A percentile compares a stretch with the other conserved stretches of the same genome.
Evolutionary conservation across 352 stramenopile genomes (phyloP).

Genomic region (Albugo candida): DNA sequence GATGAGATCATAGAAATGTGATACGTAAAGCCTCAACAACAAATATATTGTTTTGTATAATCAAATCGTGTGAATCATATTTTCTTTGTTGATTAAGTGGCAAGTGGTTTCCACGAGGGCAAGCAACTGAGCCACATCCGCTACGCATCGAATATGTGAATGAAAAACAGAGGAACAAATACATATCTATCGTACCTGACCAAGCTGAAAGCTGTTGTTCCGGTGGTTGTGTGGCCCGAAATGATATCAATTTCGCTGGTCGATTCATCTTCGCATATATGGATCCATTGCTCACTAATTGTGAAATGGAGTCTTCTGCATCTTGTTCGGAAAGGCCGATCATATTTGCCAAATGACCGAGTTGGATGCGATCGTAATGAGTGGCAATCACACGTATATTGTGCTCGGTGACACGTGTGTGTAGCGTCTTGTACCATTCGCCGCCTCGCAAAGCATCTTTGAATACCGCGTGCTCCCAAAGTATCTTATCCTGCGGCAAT

Average conservation of each 20-base stretch:
- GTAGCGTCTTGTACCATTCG: conserved; percentile 80
- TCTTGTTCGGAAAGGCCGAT: conserved; percentile 82
- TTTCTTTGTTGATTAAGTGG: conserved; percentile 99
- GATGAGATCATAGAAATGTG: too few species aligned
- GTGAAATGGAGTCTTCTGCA: conserved; percentile 61
- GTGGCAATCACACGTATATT: conserved; percentile 89
- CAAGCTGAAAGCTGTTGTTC: conserved; percentile 92
- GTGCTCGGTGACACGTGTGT: conserved; percentile 91
- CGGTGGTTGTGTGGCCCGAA: conserved; percentile 72
- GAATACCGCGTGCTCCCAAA: conserved; percentile 80
- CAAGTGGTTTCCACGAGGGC: conserved; percentile 93
- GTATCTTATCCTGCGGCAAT: conserved; percentile 61
- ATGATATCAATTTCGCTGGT: conserved; percentile 91
- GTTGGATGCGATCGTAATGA: conserved; percentile 92
- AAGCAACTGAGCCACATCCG: conserved; percentile 91
- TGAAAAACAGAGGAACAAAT: not conserved
- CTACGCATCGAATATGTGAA: conserved; percentile 11
- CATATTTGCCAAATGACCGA: conserved; percentile 85
- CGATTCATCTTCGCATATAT: conserved; percentile 97
- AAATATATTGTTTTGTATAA: too few species aligned
- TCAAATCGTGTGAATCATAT: conserved; percentile 90
- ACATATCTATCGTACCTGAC: conserved; percentile 39
- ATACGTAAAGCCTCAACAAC: too few species aligned
- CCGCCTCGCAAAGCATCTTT: conserved; percentile 33
- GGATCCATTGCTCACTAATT: conserved; percentile 83